A percentile compares a stretch with the other conserved stretches of the same genome.
phyloP scores from a whole-genome alignment of 2,329 filamentous ascomycete genomes.

The Trichoderma semiorbis region DNA sequence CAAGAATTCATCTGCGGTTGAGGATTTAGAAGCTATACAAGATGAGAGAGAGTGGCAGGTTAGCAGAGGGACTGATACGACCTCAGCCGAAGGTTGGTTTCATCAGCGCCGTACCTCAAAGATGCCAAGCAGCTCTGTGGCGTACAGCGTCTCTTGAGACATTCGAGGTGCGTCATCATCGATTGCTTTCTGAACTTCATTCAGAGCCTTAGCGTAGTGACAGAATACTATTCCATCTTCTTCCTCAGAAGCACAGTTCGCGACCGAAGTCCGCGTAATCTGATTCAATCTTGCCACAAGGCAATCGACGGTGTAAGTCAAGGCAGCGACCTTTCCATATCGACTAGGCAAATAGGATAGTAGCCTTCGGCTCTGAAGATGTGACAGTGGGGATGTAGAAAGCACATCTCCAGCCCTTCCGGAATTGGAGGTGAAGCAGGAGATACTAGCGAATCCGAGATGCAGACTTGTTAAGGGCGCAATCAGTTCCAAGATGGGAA shows the following conservation, averaged over 20 bases:
- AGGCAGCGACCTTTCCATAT: not conserved
- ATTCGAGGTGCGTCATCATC: not conserved
- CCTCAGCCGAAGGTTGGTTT: not conserved
- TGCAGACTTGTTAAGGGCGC: not conserved
- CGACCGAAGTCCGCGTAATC: not conserved
- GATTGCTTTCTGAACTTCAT: not conserved
- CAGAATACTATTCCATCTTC: not conserved
- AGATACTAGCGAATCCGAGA: not conserved
- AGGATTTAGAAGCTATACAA: not conserved
- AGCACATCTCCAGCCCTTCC: not conserved
- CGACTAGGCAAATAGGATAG: not conserved
- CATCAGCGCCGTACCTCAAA: not conserved
- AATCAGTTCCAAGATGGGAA: not conserved
- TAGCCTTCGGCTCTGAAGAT: not conserved
- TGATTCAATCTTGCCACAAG: not conserved
- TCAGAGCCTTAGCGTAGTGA: not conserved
- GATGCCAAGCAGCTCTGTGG: not conserved
- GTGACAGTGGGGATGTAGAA: not conserved
- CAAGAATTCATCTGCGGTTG: not conserved
- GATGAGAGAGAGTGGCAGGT: not conserved
- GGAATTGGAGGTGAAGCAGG: not conserved
- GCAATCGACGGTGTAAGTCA: constrained; percentile 5
- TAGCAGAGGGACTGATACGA: not conserved
- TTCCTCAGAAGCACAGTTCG: not conserved
- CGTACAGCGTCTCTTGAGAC: not conserved